A percentile compares a stretch with the other conserved stretches of the same genome.
phyloP scores from a whole-genome alignment of 495 filamentous ascomycete genomes.

The Podospora tetraspora region DNA sequence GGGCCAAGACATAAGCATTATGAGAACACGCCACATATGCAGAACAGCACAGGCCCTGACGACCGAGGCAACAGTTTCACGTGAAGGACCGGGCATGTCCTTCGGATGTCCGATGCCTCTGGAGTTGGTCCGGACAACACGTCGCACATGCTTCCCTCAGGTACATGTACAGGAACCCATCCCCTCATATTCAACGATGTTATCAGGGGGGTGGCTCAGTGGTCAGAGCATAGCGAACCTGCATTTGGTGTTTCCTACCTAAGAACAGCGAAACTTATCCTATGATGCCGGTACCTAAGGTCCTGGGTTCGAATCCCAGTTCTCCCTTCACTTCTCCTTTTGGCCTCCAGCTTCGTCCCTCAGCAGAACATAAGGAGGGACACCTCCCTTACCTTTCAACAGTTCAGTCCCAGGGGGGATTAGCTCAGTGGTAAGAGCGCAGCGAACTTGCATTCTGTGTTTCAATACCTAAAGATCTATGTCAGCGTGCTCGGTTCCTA shows the following conservation, averaged over 20 bases:
- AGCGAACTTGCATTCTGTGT: background rate
- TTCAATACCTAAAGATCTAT: background rate
- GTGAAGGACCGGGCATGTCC: background rate
- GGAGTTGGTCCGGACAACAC: background rate
- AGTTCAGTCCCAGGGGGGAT: background rate
- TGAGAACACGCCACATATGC: too few relatives aligned
- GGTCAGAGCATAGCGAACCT: background rate
- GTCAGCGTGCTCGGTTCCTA: background rate
- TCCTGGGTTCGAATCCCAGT: background rate
- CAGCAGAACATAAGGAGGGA: background rate
- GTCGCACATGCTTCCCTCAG: background rate
- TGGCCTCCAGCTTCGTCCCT: background rate
- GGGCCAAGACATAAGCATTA: too few relatives aligned
- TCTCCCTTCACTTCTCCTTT: background rate
- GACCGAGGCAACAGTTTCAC: background rate
- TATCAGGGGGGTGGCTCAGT: background rate
- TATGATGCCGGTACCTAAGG: background rate
- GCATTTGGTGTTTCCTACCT: background rate
- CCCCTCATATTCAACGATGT: background rate
- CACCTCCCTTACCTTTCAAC: background rate
- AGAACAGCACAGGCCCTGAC: too few relatives aligned
- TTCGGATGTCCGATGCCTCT: background rate
- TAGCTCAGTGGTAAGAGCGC: background rate
- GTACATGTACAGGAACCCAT: background rate
- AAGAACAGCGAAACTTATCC: background rate